phyloP scores from a whole-genome alignment of 805 yeast species.

The Yarrowia sp. region DNA sequence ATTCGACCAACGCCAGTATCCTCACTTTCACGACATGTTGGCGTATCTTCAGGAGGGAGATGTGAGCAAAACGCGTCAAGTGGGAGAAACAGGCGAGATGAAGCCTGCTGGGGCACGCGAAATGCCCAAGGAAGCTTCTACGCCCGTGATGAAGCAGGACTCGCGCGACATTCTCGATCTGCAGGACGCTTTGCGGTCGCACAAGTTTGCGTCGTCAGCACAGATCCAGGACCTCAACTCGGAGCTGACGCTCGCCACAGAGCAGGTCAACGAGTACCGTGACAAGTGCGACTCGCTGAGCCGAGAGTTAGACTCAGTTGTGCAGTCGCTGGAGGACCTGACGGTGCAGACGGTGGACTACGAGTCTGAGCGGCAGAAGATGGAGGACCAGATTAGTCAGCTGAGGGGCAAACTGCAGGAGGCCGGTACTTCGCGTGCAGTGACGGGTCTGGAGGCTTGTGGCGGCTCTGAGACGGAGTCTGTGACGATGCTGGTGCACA shows the following conservation, averaged over 20 bases:
- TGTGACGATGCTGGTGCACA: conserved; percentile 38
- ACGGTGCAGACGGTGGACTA: conserved; percentile 41
- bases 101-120: neutral
- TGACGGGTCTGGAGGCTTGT: neutral
- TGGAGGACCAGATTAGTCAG: conserved; percentile 35
- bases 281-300: conserved; percentile 37
- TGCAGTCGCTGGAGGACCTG: conserved; percentile 39
- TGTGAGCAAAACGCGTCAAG: neutral
- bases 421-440: conserved; percentile 23
- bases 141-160: neutral
- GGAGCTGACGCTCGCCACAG: conserved; percentile 32
- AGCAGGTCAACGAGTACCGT: conserved; percentile 35
- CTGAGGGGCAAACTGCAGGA: conserved; percentile 33
- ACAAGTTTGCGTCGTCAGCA: conserved; percentile 33
- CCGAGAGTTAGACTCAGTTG: conserved; percentile 37
- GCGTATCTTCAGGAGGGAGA: neutral
- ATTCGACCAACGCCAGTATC: conserved; percentile 6
- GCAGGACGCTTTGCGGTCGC: conserved; percentile 31
- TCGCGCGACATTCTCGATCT: conserved; percentile 33
- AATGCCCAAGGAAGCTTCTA: neutral
- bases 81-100: neutral
- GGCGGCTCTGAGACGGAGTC: conserved; percentile 29
- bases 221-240: conserved; percentile 33
- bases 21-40: conserved; percentile 19
- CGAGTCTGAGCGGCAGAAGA: conserved; percentile 37